Conservation (phyloP, 2,329 filamentous ascomycete species). For the Huntiella savannae region DNA sequence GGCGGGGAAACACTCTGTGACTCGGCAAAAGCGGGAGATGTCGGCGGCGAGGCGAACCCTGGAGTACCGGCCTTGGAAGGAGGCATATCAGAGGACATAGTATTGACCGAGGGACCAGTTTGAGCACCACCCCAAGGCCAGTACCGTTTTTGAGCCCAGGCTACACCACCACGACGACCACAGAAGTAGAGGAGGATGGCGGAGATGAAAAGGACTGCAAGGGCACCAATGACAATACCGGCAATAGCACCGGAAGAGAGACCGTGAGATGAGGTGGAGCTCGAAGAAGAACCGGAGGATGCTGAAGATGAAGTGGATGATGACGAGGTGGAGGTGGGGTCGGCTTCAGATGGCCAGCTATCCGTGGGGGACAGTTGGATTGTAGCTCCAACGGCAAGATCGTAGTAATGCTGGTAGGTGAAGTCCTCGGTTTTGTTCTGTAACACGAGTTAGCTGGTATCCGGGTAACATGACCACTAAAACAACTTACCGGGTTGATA, state of each 20-base stretch:
- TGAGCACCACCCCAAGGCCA: conserved; percentile 1
- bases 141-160: conserved; percentile 17
- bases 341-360: conserved; percentile 30
- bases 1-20: too few species aligned
- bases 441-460: conserved; percentile 8
- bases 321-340: conserved; percentile 11
- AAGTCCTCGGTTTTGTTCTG: conserved; percentile 14
- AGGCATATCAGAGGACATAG: too few species aligned
- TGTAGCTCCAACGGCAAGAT: conserved; percentile 27
- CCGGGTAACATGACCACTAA: background rate
- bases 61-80: too few species aligned
- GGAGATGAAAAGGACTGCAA: conserved; percentile 25
- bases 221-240: conserved; percentile 35
- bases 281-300: conserved; percentile 9
- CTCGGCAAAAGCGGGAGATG: background rate
- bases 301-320: conserved; percentile 11
- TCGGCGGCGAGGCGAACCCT: background rate
- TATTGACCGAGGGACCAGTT: background rate
- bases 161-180: conserved; percentile 22
- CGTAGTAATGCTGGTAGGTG: conserved; percentile 28
- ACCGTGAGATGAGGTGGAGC: conserved; percentile 9
- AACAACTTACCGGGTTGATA: conserved; percentile 44
- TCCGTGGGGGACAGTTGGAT: conserved; percentile 38
- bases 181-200: conserved; percentile 29
- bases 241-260: conserved; percentile 32